A percentile compares a stretch with the other conserved stretches of the same genome.
phyloP scores from a whole-genome alignment of 1,284 basidiomycete species.

The Meira nashicola region DNA sequence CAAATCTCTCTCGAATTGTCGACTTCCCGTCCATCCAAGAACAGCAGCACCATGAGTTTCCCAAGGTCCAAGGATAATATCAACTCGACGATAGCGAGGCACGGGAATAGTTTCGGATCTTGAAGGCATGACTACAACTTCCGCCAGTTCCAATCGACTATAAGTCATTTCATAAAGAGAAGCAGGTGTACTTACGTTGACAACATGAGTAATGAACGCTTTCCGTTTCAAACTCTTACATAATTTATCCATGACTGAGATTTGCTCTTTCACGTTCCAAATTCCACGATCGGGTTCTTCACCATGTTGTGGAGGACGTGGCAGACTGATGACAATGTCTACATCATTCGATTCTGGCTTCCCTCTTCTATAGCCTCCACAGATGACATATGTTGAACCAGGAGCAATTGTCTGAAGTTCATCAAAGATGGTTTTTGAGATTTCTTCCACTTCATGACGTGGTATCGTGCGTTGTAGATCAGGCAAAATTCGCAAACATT shows the following conservation, averaged over 20 bases:
- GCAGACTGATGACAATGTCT: constrained; percentile 35
- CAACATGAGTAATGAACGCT: constrained; percentile 28
- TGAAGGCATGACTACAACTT: constrained; percentile 34
- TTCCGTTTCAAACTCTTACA: constrained; percentile 23
- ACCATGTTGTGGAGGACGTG: constrained; percentile 7
- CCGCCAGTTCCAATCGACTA: constrained; percentile 31
- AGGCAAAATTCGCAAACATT: constrained; percentile 30
- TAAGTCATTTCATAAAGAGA: not conserved
- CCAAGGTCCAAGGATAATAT: constrained; percentile 11
- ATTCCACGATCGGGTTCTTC: not conserved
- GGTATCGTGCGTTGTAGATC: constrained; percentile 29
- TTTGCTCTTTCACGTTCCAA: not conserved
- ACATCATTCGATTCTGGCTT: constrained; percentile 33
- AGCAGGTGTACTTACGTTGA: constrained; percentile 28
- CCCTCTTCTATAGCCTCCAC: constrained; percentile 36
- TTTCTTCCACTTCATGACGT: constrained; percentile 24
- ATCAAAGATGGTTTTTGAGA: constrained; percentile 14
- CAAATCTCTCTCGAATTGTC: constrained; percentile 38
- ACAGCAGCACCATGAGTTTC: constrained; percentile 35
- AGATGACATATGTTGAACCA: constrained; percentile 24
- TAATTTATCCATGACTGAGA: constrained; percentile 20
- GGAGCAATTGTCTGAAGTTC: constrained; percentile 17
- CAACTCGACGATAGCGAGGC: constrained; percentile 17
- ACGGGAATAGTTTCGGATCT: not conserved
- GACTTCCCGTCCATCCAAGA: constrained; percentile 36